Evolutionary conservation across 352 stramenopile species (phyloP), one percentile per base, ranked within the genome.

Genomic region (Phytophthora litchii): DNA sequence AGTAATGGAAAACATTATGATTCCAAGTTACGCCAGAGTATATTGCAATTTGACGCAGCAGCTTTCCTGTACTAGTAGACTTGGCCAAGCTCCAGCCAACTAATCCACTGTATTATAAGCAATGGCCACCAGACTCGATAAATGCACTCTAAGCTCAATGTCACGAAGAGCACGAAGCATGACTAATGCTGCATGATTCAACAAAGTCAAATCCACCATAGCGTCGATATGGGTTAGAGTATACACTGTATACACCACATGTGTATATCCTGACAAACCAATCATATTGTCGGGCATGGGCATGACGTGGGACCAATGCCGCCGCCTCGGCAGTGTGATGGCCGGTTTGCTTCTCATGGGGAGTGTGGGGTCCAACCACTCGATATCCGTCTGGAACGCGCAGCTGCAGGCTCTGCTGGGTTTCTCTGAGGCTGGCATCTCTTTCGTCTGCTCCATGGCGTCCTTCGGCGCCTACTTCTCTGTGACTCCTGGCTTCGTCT

Each of bases 391-490:
- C 12, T 93, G 81, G 83, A 93, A 93, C 38, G 67, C 80, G 51
- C 76, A 93, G 70, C 70, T 93, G 13, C 78, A 75, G 44, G 25
- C 32, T 12, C 40, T 77, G 51, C 67, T 91, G 29, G 57, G 67
- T 27, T 91, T 86, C 73, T 88, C 83, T 43, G 79, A 91, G 59
- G 64, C 74, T 31, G 72, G 89, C 17, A 93, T 93, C 64, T 82
- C 81, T 21, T 60, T 90, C 37, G 81, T 93, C n/a, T 80, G 77
- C 62, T 90, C 82, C 31, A 86, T 90, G 77, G 79, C 78, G 27
- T 88, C 79, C 32, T 93, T 93, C 61, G 83, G 83, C 35, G 78
- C 78, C 36, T 93, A 90, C 64, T 90, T 90, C 64, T 86, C 78
- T 9, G 76, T 93, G 37, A 72, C 66, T 43, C 76, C 78, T 8